These are phyloP conservation scores for Malania oleifera DNA, from an alignment of 164 flowering plant genomes.

Conservation along the genomic window DNA sequence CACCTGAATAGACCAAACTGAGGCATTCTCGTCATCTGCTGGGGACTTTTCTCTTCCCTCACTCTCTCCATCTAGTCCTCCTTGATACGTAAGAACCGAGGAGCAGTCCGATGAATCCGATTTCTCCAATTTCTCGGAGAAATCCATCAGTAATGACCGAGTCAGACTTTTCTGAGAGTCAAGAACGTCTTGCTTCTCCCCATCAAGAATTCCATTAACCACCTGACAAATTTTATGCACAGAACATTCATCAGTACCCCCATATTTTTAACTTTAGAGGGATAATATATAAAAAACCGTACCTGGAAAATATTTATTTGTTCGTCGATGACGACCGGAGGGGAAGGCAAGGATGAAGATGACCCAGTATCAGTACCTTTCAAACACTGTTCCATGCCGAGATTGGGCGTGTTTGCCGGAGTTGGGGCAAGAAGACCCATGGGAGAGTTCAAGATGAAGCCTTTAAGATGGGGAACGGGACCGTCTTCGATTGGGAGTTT, in stretches of 20 bases:
- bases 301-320: conserved; percentile 39
- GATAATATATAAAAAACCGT: background rate
- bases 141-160: conserved; percentile 57
- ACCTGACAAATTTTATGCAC: background rate
- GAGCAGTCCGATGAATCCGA: conserved; percentile 39
- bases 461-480: conserved; percentile 22
- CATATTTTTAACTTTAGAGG: conserved; percentile 6
- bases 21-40: conserved; percentile 48
- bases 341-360: conserved; percentile 3
- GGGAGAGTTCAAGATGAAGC: conserved; percentile 36
- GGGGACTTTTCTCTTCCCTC: conserved; percentile 18
- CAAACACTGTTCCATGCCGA: conserved; percentile 12
- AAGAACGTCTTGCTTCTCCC: conserved; percentile 16
- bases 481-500: conserved; percentile 33
- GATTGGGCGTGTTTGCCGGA: conserved; percentile 61
- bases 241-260: background rate
- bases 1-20: conserved; percentile 75
- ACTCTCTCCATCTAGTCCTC: conserved; percentile 9
- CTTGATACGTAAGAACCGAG: conserved; percentile 37
- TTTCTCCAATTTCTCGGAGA: conserved; percentile 59
- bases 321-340: conserved; percentile 25
- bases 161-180: conserved; percentile 38
- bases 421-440: conserved; percentile 57
- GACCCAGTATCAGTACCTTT: background rate
- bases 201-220: conserved; percentile 17